Evolutionary conservation across 1,284 basidiomycete genomes (phyloP), one percentile per base, ranked within the genome.

Genomic region (Fistulina hepatica): DNA sequence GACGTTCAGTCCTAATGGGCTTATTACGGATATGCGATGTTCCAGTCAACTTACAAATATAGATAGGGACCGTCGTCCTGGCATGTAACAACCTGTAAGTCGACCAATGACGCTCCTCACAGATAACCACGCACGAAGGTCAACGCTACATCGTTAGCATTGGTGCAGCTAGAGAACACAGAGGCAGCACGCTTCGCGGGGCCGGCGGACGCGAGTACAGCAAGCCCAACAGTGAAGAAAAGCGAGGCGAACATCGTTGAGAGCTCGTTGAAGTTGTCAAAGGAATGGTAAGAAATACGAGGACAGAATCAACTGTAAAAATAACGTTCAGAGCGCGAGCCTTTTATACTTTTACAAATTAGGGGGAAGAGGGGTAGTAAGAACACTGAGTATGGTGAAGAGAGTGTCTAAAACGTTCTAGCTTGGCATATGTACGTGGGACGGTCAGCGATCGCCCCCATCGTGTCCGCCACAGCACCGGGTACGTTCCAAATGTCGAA

Each of bases 11-110:
- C 15, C 15, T 16, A 6, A 11, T 4, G 13, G 12, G 11, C 7
- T 26, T 41, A 34, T n/a, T 26, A 42, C 34, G 21, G 17, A 22
- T 13, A 6, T 11, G 11, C 4, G 2, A 28, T 7, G 21, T 16
- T 16, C 9, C 4, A 27, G 10, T 20, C 6, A 33, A 64, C 64
- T 33, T 49, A 69, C 51, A 55, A 41, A 48, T 58, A 63, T 6
- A 45, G 25, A 30, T 45, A 66, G 5, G 67, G 67, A 11, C 71
- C 70, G 49, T 72, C 71, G 48, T 74, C 61, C 61, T 64, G 44
- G 11, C 30, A 5, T n/a, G 16, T 28, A 11, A 4, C 30, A 7
- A 35, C 12, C 25, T 9, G 25, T 26, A 13, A 16, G 32, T 10
- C 19, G 8, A 15, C 12, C 20, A 5, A 12, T 31, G n/a, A 36